Evolutionary conservation across 768 basidiomycete genomes (phyloP).

Genomic region (Infundibulicybe gibba): DNA sequence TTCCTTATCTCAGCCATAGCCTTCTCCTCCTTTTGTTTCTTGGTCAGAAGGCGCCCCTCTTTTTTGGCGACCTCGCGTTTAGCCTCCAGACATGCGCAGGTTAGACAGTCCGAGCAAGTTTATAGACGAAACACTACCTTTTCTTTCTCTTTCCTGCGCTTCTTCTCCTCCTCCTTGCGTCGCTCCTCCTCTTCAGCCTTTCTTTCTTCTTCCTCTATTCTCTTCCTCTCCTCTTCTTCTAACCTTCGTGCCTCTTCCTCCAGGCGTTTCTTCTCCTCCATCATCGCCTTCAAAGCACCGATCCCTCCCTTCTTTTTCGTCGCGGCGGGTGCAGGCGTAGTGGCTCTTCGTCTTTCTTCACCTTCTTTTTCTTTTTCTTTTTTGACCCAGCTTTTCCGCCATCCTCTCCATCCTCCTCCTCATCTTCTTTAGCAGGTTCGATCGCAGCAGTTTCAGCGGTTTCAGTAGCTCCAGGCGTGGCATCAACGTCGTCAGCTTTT

Average conservation of each 20-base stretch:
- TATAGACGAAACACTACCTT: conserved; percentile 45
- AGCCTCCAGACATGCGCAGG: conserved; percentile 42
- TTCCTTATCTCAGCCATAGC: conserved; percentile 88
- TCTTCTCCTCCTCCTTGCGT: conserved; percentile 79
- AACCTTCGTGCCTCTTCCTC: conserved; percentile 77
- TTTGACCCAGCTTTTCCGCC: conserved; percentile 54
- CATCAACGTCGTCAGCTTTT: conserved; percentile 42
- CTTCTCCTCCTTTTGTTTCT: conserved; percentile 94
- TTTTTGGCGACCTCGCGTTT: conserved; percentile 90
- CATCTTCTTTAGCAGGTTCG: conserved; percentile 42
- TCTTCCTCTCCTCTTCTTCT: conserved; percentile 74
- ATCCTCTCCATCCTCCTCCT: conserved; percentile 66
- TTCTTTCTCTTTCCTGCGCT: conserved; percentile 83
- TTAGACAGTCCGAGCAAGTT: conserved; percentile 1
- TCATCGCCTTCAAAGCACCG: conserved; percentile 80
- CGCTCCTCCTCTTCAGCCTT: conserved; percentile 71
- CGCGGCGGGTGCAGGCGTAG: conserved; percentile 36
- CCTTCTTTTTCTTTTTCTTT: conserved; percentile 86
- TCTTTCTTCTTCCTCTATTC: conserved; percentile 90
- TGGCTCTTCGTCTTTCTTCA: conserved; percentile 52
- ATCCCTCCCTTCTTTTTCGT: conserved; percentile 78
- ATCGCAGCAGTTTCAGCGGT: conserved; percentile 17
- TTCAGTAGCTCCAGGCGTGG: conserved; percentile 20
- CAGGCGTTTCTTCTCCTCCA: conserved; percentile 87
- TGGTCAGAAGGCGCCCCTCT: conserved; percentile 92